Evolutionary conservation across 1,284 basidiomycete species (phyloP), one percentile per base, ranked within the genome.

Genomic region (Fistulinella cinereoalba): DNA sequence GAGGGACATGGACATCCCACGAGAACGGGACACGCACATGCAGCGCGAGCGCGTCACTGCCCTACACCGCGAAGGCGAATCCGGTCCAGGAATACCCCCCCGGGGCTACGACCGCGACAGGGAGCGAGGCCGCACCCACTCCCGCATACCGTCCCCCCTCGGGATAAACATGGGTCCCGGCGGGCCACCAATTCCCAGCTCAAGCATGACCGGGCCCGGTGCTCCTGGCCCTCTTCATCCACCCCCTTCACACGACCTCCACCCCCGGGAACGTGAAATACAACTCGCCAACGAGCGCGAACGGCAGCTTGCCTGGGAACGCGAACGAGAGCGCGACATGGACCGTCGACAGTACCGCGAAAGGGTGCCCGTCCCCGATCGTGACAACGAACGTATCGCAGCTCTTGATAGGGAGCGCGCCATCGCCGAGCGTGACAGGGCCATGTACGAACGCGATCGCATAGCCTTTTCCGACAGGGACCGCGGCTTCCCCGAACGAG

Each of bases 11-110:
- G 61, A 64, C 12, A 45, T 28, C n/a, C 52, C 49, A 12, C 53
- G 62, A 22, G 60, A 62, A 25, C 50, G 64, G 7, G 60, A 62
- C 27, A 33, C 55, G 28, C 51, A 62, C 18, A 51, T 61, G 6
- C 61, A 56, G 11, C 62, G 60, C 3, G 61, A 62, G 15, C 64
- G 61, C 15, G 47, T 67, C 22, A 38, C 45, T 11, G 44, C 18
- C 21, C 19, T 51, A 15, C 58, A 61, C 24, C 61, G 67, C 32
- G 68, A 69, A 2, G 58, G 56, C 0, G 67, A 67, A 45, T 51
- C 52, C 5, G 62, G 58, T 23, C 59, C 55, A 0, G 61, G 62
- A 4, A 50, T 62, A 8, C 51, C 51, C 0, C 50, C 59, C 15
- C 52, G 59, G 1, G 50, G 23, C 34, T 50, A 56, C 32, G 61